Percentiles rank a stretch among this genome's conserved stretches.
Evolutionary conservation across 306 rosid species (phyloP).

Genomic region (Quercus rubra): DNA sequence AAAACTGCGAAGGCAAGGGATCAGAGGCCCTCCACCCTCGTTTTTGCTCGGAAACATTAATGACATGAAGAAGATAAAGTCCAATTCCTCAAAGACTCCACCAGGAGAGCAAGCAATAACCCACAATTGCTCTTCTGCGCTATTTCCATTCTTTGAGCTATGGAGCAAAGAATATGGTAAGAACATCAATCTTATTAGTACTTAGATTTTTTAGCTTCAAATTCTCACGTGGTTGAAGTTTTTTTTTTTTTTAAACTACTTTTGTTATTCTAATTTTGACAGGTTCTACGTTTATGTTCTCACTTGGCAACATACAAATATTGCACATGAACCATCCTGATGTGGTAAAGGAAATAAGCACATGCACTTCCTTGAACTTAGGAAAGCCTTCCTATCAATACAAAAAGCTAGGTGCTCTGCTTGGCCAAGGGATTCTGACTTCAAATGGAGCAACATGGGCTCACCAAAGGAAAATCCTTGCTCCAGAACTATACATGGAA

Average conservation of each 20-base stretch:
- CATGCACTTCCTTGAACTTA: conserved; percentile 37
- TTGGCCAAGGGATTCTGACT: conserved; percentile 40
- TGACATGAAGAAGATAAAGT: conserved; percentile 22
- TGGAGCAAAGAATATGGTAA: conserved; percentile 38
- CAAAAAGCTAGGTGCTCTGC: conserved; percentile 29
- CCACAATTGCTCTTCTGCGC: conserved; percentile 26
- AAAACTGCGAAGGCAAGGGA: conserved; percentile 39
- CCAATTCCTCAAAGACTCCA: neutral
- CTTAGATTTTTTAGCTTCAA: neutral
- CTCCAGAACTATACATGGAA: conserved; percentile 46
- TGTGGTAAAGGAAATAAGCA: conserved; percentile 26
- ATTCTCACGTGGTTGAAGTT: neutral
- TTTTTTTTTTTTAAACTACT: neutral
- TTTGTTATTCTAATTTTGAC: neutral
- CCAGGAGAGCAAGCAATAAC: neutral
- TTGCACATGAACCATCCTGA: conserved; percentile 31
- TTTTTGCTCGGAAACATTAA: conserved; percentile 33
- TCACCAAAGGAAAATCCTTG: conserved; percentile 42
- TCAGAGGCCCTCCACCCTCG: conserved; percentile 40
- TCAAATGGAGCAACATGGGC: conserved; percentile 42
- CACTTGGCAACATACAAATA: conserved; percentile 40
- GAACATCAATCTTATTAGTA: neutral
- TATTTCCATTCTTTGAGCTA: conserved; percentile 32
- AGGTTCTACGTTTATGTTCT: conserved; percentile 33
- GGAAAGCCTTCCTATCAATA: conserved; percentile 36